phyloP scores from a whole-genome alignment of 1,284 basidiomycete species.

The Apiotrichum gamsii region DNA sequence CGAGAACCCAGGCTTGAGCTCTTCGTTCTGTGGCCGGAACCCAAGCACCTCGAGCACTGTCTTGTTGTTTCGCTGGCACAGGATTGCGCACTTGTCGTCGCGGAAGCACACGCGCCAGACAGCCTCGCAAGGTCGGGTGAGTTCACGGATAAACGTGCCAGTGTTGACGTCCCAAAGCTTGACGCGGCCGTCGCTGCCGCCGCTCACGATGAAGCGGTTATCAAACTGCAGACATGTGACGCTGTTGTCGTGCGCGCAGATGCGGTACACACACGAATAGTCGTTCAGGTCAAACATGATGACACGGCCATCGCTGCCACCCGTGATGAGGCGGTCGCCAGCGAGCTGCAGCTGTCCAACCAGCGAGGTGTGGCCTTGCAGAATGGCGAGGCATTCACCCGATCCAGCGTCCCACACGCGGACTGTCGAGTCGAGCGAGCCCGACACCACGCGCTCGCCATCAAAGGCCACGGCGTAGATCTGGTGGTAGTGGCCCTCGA shows the following conservation, averaged over 20 bases:
- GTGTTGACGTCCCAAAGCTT: slow-evolving; percentile 73
- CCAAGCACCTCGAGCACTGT: slow-evolving; percentile 76
- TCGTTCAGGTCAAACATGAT: slow-evolving; percentile 75
- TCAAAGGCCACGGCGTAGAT: slow-evolving; percentile 93
- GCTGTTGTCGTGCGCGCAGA: slow-evolving; percentile 76
- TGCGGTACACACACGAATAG: slow-evolving; percentile 48
- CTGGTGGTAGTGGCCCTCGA: slow-evolving; percentile 84
- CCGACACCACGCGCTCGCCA: slow-evolving; percentile 75
- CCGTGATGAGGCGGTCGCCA: slow-evolving; percentile 69
- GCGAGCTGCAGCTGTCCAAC: slow-evolving; percentile 89
- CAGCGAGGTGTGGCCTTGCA: slow-evolving; percentile 89
- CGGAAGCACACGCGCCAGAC: slow-evolving; percentile 83
- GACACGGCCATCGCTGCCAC: slow-evolving; percentile 88
- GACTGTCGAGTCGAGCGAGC: slow-evolving; percentile 85
- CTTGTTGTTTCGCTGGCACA: slow-evolving; percentile 74
- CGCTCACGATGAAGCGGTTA: slow-evolving; percentile 57
- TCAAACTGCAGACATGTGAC: slow-evolving; percentile 89
- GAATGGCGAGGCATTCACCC: slow-evolving; percentile 73
- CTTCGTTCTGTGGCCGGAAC: slow-evolving; percentile 40
- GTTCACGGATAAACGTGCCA: slow-evolving; percentile 66
- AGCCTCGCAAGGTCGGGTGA: slow-evolving; percentile 68
- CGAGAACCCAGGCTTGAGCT: not conserved
- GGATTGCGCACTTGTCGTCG: slow-evolving; percentile 70
- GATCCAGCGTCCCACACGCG: slow-evolving; percentile 76
- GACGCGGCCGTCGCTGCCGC: slow-evolving; percentile 87